A percentile compares a stretch with the other conserved stretches of the same genome.
Evolutionary conservation across 345 rosid genomes (phyloP).

Genomic region (Brassica incana): DNA sequence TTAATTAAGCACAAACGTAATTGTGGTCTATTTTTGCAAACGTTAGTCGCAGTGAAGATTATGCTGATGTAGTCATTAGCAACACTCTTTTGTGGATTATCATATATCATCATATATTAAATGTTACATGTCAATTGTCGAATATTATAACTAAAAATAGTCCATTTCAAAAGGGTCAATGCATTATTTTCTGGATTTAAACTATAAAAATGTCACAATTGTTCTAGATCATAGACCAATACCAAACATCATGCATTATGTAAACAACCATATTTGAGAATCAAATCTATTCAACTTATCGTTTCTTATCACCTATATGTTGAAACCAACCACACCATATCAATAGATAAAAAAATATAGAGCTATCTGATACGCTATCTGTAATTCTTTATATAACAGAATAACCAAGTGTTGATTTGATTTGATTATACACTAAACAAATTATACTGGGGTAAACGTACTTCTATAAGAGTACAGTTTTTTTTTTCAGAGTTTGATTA

Average conservation of each 20-base stretch:
- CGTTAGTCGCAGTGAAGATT: slow-evolving; percentile 13
- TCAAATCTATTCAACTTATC: neutral
- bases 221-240: slow-evolving; percentile 4
- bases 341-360: neutral
- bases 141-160: slow-evolving; percentile 22
- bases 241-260: slow-evolving; percentile 26
- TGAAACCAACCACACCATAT: slow-evolving; percentile 21
- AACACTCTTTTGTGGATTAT: neutral
- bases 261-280: slow-evolving; percentile 24
- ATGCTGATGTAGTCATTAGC: neutral
- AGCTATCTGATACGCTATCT: neutral
- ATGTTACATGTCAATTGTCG: neutral
- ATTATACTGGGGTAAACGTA: no score
- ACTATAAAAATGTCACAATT: slow-evolving; percentile 7
- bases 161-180: slow-evolving; percentile 35
- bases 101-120: slow-evolving; percentile 15
- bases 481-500: neutral
- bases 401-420: no score
- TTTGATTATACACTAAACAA: no score
- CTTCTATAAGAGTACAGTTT: no score
- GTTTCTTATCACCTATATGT: slow-evolving; percentile 1
- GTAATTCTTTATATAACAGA: neutral
- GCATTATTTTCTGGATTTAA: neutral
- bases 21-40: slow-evolving; percentile 16
- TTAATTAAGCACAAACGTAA: slow-evolving; percentile 23